Base-by-base conservation (phyloP, 1,139 yeast species). In the Candida labiduridarum region DNA sequence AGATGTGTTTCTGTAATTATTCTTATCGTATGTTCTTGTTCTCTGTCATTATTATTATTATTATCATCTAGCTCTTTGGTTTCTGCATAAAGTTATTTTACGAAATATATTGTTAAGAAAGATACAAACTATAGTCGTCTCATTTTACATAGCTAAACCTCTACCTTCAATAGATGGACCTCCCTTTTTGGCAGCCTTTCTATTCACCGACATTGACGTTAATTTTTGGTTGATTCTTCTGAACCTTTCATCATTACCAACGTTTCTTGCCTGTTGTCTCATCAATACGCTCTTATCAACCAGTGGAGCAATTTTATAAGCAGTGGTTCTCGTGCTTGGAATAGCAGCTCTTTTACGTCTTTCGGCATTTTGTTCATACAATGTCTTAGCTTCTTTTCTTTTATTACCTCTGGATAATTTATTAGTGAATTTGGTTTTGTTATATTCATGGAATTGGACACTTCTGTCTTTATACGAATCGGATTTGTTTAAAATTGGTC, bases 401-500 rank as follows among this genome's bases (percentile, higher is more conserved):
- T 67, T 69, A 47, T 57, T 63, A 56, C 71, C 73, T 46, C 70
- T 59, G 49, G 76, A 66, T 61, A 76, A 72, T 60, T 81, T 79
- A 62, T 78, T 76, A 56, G 78, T 71, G 62, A 71, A 78, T 57
- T 72, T 78, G 56, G 73, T 75, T 57, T 86, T 83, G 66, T 89
- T 88, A 70, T 89, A 91, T 49, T 82, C 84, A 54, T 83, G 80
- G 56, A 85, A 81, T 61, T 82, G 82, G 53, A 94, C 85, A 52
- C 84, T 78, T 69, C 91, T 86, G 69, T 94, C 97, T 68, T 95
- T 85, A 73, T 92, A 94, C 59, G 94, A 90, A 68, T 94, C 98
- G 2, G 96, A 87, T 55, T 96, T 87, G 59, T 96, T 96, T 78
- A 95, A 89, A 55, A 95, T 91, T 38, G 99, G 99, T 68, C 99